Percentiles rank a stretch among this genome's conserved stretches.
Evolutionary conservation across 2,329 filamentous ascomycete genomes (phyloP).

Genomic region (Periconia digitata): DNA sequence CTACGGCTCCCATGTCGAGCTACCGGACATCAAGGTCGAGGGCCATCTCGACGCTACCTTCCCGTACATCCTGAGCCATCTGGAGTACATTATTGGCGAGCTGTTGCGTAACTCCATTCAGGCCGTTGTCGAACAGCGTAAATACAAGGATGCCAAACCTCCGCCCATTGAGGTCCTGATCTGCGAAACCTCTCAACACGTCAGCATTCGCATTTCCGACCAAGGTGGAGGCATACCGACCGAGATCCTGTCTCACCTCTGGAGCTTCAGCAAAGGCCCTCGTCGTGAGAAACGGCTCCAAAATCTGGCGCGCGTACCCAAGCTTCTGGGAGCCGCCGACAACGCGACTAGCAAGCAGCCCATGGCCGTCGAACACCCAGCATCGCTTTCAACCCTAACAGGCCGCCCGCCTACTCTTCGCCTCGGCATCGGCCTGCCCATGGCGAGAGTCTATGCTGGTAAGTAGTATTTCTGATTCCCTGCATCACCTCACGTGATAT

Average conservation of each 20-base stretch:
- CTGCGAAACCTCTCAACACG: slow-evolving; percentile 90
- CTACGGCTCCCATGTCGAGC: slow-evolving; percentile 68
- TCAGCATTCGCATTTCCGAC: slow-evolving; percentile 95
- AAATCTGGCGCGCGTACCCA: slow-evolving; percentile 83
- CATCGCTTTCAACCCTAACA: slow-evolving; percentile 77
- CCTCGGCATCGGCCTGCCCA: slow-evolving; percentile 88
- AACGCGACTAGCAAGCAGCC: no score
- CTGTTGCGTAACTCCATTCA: slow-evolving; percentile 93
- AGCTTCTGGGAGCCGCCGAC: slow-evolving; percentile 93
- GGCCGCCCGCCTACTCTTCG: slow-evolving; percentile 82
- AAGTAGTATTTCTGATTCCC: not conserved
- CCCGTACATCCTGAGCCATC: slow-evolving; percentile 91
- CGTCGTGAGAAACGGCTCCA: slow-evolving; percentile 74
- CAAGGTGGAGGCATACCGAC: slow-evolving; percentile 88
- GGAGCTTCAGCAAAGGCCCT: slow-evolving; percentile 96
- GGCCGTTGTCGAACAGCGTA: slow-evolving; percentile 77
- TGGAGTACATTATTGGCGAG: slow-evolving; percentile 97
- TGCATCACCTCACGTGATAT: not conserved
- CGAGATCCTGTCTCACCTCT: slow-evolving; percentile 83
- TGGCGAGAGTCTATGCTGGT: slow-evolving; percentile 85
- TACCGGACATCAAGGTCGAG: slow-evolving; percentile 80
- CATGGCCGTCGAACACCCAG: no score
- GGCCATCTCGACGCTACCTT: slow-evolving; percentile 90
- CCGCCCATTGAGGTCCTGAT: slow-evolving; percentile 92
- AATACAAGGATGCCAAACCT: slow-evolving; percentile 51